Conservation (phyloP, 768 basidiomycete species). For the Mycena galopus region DNA sequence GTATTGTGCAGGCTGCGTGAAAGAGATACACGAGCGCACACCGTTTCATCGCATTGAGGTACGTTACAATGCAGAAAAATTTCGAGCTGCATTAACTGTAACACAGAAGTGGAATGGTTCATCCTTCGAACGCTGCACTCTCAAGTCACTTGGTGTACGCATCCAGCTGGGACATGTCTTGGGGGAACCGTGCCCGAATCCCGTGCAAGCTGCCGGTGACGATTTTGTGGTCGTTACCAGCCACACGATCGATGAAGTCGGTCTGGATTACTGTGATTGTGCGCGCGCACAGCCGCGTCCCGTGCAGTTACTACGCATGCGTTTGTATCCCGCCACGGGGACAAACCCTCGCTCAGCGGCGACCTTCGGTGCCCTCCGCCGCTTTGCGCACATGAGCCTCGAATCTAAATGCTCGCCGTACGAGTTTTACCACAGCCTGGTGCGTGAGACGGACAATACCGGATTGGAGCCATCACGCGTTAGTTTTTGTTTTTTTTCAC, state of each 20-base stretch:
- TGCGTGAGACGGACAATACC: no score
- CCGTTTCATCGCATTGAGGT: conserved; percentile 11
- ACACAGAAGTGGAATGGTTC: background rate
- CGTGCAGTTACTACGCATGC: background rate
- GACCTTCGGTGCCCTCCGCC: background rate
- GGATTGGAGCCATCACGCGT: background rate
- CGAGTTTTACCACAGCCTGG: conserved; percentile 38
- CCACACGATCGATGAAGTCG: background rate
- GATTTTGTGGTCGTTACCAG: background rate
- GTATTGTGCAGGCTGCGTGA: background rate
- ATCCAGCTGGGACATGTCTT: background rate
- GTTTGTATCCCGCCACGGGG: background rate
- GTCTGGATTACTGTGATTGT: conserved; percentile 8
- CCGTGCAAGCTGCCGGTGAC: background rate
- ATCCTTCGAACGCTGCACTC: background rate
- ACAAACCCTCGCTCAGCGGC: background rate
- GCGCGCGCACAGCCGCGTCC: background rate
- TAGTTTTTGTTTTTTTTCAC: background rate
- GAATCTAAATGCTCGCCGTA: conserved; percentile 35
- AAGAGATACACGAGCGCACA: background rate
- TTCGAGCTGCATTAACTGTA: background rate
- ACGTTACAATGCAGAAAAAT: no score
- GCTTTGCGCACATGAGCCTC: conserved; percentile 8
- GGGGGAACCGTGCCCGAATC: background rate
- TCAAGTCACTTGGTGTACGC: background rate